Evolutionary conservation across 305 asterid genomes (phyloP), one percentile per base, ranked within the genome.

Genomic region (Rubia peregrina): DNA sequence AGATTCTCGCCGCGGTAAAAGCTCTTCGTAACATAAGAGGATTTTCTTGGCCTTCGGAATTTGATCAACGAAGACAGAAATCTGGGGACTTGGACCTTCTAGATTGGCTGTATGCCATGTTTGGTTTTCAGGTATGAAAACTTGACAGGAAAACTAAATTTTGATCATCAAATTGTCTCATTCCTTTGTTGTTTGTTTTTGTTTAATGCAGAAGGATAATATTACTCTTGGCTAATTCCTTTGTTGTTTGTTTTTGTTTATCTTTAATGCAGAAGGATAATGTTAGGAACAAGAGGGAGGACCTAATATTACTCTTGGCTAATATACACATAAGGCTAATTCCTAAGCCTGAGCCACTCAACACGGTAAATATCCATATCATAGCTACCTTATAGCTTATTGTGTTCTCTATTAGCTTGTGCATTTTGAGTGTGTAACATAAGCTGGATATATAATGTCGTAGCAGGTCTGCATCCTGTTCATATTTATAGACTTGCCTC

Each of bases 21-120:
- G 96, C 98, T 61, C 82, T 95, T 53, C 56, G 76, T 61, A 86
- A 90, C 72, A 89, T 90, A 46, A 86, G 85, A 73, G 92, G 91
- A 60, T 83, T 91, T 74, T 78, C 74, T 80, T 95, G 96, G 97
- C 97, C 97, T 13, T 65, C 92, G 69, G 83, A 96, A 41, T 90
- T 90, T 72, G 98, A 95, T 81, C 91, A 83, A 74, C 91, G 86
- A 26, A 77, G 89, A 74, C 96, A 85, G 82, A 90, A 82, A 80
- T 71, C 91, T 66, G 96, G 90, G 81, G 97, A 88, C 69, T 74
- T 90, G 82, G 99, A 95, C 85, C 85, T 95, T 76, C 96, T 95
- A 61, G 99, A 95, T 82, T 95, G 99, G 99, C 87, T 95, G 75
- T 83, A 96, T 76, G 99, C 95, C 66, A 89, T 92, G 98, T 92